Percentiles rank a stretch among this genome's conserved stretches.
Evolutionary conservation across 495 filamentous ascomycete genomes (phyloP).

Genomic region (Amphirosellinia nigrospora): DNA sequence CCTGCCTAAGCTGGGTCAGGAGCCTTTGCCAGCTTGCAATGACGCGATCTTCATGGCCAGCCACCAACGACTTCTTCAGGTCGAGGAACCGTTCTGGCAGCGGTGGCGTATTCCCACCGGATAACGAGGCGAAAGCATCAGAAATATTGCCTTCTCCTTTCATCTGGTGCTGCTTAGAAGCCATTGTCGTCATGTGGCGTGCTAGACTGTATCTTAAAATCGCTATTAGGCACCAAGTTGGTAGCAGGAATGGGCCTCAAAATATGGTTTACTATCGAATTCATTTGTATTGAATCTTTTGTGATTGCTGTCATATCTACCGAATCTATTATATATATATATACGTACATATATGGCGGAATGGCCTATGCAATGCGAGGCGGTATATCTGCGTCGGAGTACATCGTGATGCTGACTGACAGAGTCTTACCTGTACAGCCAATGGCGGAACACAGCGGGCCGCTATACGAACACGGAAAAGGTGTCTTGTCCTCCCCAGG

Average conservation of each 20-base stretch:
- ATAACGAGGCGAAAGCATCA: slow-evolving; percentile 81
- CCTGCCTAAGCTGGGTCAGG: slow-evolving; percentile 58
- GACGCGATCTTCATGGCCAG: slow-evolving; percentile 66
- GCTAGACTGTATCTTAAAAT: background rate
- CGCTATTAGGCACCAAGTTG: background rate
- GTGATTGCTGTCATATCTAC: background rate
- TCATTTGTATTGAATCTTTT: background rate
- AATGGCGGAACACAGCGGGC: background rate
- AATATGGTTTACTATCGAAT: background rate
- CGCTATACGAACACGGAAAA: background rate
- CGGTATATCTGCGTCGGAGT: slow-evolving; percentile 16
- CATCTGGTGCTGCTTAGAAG: slow-evolving; percentile 20
- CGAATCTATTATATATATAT: background rate
- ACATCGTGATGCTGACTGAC: slow-evolving; percentile 1
- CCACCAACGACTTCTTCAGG: slow-evolving; percentile 71
- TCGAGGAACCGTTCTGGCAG: slow-evolving; percentile 75
- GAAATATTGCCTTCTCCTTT: slow-evolving; percentile 76
- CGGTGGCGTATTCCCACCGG: slow-evolving; percentile 66
- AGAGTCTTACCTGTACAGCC: background rate
- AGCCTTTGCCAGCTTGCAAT: slow-evolving; percentile 73
- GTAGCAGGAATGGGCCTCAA: background rate
- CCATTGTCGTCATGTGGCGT: slow-evolving; percentile 25
- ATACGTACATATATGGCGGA: background rate
- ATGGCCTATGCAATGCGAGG: background rate
- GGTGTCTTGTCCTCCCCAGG: background rate